Evolutionary conservation across 768 basidiomycete species (phyloP), one percentile per base, ranked within the genome.

Genomic region (Panus rudis): DNA sequence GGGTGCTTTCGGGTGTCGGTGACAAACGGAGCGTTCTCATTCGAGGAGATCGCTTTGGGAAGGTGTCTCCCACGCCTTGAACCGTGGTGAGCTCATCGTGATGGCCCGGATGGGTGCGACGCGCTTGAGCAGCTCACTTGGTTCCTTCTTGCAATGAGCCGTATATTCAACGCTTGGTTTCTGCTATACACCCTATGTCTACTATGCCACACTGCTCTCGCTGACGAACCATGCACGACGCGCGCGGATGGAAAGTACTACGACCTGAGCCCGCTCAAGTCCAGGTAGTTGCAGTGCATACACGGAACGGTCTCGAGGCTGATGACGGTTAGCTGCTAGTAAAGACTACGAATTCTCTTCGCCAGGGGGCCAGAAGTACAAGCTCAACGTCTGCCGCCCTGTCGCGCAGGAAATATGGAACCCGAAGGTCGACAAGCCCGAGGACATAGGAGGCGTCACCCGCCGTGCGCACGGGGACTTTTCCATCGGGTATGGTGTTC

Each of bases 401-500:
- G 71, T 85, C 1, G 56, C 58, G 33, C 69, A 66, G 13, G 82
- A 89, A 19, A 62, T 72, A 0, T 86, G 79, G 73, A 72, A 75
- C 21, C 58, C 75, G 6, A 71, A 75, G 28, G 69, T 78, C 25
- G 67, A 75, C 17, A 63, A 72, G 19, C 60, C 69, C 13, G 67
- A 65, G 14, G 68, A 81, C 31, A 72, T 88, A 16, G 85, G 69
- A 4, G 86, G 72, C 1, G 74, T 84, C 47, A 70, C 81, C 28
- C 72, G 76, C 30, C 70, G 69, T 38, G 75, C 63, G 37, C 83
- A 75, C 45, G 75, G 81, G 0, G 80, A 86, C 59, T 80, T 88
- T 60, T 76, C 78, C 6, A 71, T 89, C 26, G 87, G 87, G 86
- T 84, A 51, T 40, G 68, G 46, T 11, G 31, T n/a, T n/a, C n/a